These are phyloP conservation scores for Tylopilus plumbeoviolaceoides DNA, from an alignment of 768 basidiomycete genomes.

Conservation along the genomic window DNA sequence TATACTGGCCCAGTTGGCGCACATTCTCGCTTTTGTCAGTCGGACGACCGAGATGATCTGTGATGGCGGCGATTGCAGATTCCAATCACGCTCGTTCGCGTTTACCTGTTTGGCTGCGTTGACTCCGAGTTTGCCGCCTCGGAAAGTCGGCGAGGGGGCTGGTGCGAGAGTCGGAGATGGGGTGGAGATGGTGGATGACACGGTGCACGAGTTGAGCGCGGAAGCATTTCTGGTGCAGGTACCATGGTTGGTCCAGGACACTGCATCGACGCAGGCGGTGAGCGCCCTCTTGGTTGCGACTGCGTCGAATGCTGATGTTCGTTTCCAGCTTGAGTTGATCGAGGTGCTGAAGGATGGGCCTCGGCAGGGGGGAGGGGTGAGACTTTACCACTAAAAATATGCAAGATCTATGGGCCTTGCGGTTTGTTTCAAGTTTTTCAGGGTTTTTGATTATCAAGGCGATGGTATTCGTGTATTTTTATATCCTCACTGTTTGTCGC, in stretches of 20 bases:
- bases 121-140: conserved; percentile 3
- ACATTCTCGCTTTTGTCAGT: conserved; percentile 8
- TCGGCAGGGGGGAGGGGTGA: neutral
- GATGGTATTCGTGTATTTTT: no score
- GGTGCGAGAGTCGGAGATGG: neutral
- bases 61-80: conserved; percentile 8
- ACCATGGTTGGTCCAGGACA: conserved; percentile 4
- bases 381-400: conserved; percentile 1
- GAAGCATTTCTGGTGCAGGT: conserved; percentile 8
- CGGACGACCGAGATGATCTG: conserved; percentile 2
- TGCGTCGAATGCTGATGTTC: neutral
- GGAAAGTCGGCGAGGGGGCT: neutral
- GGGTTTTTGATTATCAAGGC: no score
- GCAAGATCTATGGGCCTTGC: no score
- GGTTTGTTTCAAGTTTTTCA: no score
- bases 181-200: neutral
- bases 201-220: conserved; percentile 8
- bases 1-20: conserved; percentile 5
- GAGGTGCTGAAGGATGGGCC: neutral
- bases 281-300: neutral
- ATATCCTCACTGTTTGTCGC: no score
- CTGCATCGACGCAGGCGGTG: conserved; percentile 1
- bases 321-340: neutral
- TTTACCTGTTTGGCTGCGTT: conserved; percentile 10
- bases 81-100: conserved; percentile 12